Percentiles rank a stretch among this genome's conserved stretches.
These are phyloP conservation scores for Incumbomyces delicatus DNA, from an alignment of 2,329 filamentous ascomycete genomes.

Conservation along the genomic window DNA sequence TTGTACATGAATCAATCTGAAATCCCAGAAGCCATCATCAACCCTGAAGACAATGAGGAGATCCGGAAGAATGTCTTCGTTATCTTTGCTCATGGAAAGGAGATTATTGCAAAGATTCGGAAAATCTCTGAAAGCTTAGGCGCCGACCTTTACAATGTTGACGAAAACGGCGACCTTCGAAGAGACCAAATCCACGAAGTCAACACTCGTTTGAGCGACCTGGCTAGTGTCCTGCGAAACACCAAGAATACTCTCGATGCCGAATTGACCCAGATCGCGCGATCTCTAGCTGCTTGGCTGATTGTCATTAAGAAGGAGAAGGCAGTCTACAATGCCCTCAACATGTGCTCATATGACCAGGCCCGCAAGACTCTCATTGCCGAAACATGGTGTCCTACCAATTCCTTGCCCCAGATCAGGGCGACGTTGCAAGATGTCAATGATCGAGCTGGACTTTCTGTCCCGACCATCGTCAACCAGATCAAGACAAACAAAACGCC, in stretches of 20 bases:
- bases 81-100: constrained; percentile 96
- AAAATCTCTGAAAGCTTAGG: constrained; percentile 98
- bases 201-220: constrained; percentile 82
- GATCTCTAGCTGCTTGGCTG: constrained; percentile 92
- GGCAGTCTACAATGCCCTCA: constrained; percentile 89
- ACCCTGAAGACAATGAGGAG: constrained; percentile 84
- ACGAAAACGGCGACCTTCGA: constrained; percentile 92
- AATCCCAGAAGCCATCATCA: constrained; percentile 84
- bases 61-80: constrained; percentile 98
- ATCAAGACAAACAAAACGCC: constrained; percentile 95
- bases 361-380: constrained; percentile 93
- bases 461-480: constrained; percentile 97
- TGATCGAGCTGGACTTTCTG: constrained; percentile 87
- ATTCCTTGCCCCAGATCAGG: constrained; percentile 79
- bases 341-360: constrained; percentile 93
- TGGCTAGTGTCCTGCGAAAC: constrained; percentile 85
- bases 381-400: constrained; percentile 93
- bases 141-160: constrained; percentile 90
- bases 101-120: constrained; percentile 95
- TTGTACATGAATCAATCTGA: constrained; percentile 99
- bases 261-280: constrained; percentile 86
- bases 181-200: constrained; percentile 96
- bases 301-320: constrained; percentile 97
- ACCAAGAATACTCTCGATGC: constrained; percentile 90
- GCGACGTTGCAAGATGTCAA: constrained; percentile 94